These are phyloP conservation scores for Halophytophthora batemanensis DNA, from an alignment of 352 stramenopile species.

Conservation along the genomic window DNA sequence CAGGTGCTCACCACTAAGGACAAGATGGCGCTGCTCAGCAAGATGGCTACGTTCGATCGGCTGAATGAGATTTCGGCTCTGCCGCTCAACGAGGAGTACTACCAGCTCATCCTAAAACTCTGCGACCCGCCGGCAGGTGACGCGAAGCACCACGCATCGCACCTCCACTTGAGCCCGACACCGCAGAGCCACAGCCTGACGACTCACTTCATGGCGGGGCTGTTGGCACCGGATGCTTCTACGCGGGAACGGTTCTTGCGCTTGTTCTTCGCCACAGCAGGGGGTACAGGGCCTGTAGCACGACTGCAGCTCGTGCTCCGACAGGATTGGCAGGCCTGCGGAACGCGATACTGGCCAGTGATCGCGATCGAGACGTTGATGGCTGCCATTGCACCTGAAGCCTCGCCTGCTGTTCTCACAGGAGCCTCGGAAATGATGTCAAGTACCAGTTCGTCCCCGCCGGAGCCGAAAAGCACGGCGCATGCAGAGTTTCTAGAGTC, in stretches of 20 bases:
- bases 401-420: constrained; percentile 14
- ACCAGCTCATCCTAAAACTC: constrained; percentile 70
- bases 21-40: constrained; percentile 83
- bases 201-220: constrained; percentile 73
- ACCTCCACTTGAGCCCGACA: constrained; percentile 67
- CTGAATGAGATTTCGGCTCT: constrained; percentile 83
- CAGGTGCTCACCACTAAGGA: constrained; percentile 85
- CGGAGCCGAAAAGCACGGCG: constrained; percentile 2
- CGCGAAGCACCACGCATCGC: constrained; percentile 44
- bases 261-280: constrained; percentile 51
- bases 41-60: constrained; percentile 85
- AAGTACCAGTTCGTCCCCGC: constrained; percentile 4
- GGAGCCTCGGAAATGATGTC: not conserved
- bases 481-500: constrained; percentile 28
- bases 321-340: constrained; percentile 86
- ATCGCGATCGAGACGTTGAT: constrained; percentile 77
- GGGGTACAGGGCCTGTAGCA: constrained; percentile 37
- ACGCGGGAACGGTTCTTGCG: constrained; percentile 72
- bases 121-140: constrained; percentile 56
- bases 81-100: constrained; percentile 80
- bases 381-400: constrained; percentile 31
- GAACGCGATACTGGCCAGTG: constrained; percentile 80
- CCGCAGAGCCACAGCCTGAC: constrained; percentile 63
- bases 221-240: constrained; percentile 66
- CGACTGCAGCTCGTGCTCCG: constrained; percentile 69